phyloP scores from a whole-genome alignment of 768 basidiomycete species.

The Mycena haematopus region DNA sequence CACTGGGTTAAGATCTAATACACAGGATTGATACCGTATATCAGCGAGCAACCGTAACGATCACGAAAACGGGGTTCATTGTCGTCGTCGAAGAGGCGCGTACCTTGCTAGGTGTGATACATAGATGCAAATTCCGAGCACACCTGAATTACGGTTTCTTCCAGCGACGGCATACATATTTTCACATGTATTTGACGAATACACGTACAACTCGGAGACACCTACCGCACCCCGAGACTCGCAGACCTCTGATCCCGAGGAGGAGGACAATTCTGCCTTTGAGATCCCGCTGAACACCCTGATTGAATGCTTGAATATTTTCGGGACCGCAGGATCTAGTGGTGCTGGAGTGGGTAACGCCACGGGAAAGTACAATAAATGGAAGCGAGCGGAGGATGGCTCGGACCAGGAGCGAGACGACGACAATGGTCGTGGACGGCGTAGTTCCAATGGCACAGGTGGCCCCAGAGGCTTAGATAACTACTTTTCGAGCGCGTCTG shows the following conservation, averaged over 20 bases:
- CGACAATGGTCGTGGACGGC: slow-evolving; percentile 45
- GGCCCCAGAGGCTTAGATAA: slow-evolving; percentile 53
- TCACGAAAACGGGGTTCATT: slow-evolving; percentile 73
- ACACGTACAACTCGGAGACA: slow-evolving; percentile 60
- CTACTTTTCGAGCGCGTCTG: slow-evolving; percentile 58
- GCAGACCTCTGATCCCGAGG: slow-evolving; percentile 37
- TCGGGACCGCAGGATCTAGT: slow-evolving; percentile 75
- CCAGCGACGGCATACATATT: slow-evolving; percentile 89
- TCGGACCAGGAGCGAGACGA: slow-evolving; percentile 50
- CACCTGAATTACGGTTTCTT: slow-evolving; percentile 4
- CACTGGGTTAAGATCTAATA: not conserved
- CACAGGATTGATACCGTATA: slow-evolving; percentile 16
- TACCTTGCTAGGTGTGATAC: slow-evolving; percentile 69
- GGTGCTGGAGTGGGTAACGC: slow-evolving; percentile 35
- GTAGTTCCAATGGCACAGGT: slow-evolving; percentile 36
- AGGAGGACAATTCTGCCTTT: slow-evolving; percentile 56
- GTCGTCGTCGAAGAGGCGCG: slow-evolving; percentile 88
- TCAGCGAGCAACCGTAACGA: slow-evolving; percentile 76
- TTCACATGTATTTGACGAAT: slow-evolving; percentile 80
- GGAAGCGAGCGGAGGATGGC: slow-evolving; percentile 54
- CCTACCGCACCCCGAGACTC: slow-evolving; percentile 33
- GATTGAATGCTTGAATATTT: slow-evolving; percentile 92
- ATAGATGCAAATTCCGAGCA: not conserved
- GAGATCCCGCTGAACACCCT: slow-evolving; percentile 86
- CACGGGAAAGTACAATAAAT: slow-evolving; percentile 50